Conservation (phyloP, 257 asterid genomes). For the Rauvolfia tetraphylla region DNA sequence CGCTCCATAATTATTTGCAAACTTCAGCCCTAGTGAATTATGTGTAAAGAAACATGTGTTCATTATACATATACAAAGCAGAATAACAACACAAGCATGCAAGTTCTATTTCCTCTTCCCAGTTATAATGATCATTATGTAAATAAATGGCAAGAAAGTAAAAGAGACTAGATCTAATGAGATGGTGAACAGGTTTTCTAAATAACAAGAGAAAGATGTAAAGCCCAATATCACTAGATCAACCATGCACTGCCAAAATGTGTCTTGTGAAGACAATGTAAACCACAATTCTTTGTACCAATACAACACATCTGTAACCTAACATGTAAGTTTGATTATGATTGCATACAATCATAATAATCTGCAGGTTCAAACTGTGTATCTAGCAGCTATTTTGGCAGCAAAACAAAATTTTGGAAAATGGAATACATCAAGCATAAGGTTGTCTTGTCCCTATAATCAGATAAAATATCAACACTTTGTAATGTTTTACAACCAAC, state of each 20-base stretch:
- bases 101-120: background rate
- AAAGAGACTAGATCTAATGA: background rate
- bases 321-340: background rate
- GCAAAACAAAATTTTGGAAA: background rate
- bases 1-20: background rate
- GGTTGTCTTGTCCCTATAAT: constrained; percentile 1
- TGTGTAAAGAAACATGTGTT: background rate
- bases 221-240: background rate
- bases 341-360: background rate
- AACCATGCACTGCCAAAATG: background rate
- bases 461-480: background rate
- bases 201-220: background rate
- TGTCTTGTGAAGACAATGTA: background rate
- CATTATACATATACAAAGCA: background rate
- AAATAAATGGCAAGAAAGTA: background rate
- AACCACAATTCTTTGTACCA: background rate
- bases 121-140: background rate
- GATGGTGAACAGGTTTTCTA: background rate
- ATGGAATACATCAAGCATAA: background rate
- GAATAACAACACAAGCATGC: background rate
- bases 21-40: background rate
- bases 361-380: constrained; percentile 5
- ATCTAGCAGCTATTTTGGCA: background rate
- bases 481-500: constrained; percentile 42
- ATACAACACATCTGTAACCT: background rate